Evolutionary conservation across 176 grass and related monocot genomes (phyloP), one percentile per base, ranked within the genome.

Genomic region (Rhipidocladum racemiflorum): DNA sequence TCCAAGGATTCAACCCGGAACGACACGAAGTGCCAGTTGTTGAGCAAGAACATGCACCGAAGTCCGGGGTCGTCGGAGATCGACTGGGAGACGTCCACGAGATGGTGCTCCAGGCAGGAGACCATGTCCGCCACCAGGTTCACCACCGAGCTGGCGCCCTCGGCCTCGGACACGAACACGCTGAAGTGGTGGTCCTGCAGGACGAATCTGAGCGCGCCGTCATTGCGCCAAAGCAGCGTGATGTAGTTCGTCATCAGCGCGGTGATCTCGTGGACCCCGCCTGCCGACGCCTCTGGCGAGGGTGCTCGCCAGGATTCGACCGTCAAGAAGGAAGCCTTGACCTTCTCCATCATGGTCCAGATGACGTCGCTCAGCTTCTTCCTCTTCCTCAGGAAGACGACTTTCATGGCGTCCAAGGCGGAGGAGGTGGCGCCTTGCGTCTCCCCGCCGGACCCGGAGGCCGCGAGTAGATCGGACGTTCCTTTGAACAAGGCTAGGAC

Each of bases 21-120:
- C 1, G 27, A 35, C 0, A 61, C 12, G 55, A 61, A 71, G 4
- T 24, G 27, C 25, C 12, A 72, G 3, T 82, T 82, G 53, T 82
- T 82, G 53, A 82, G 70, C 53, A 82, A 48, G 67, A 72, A 72
- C 15, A 72, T 35, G 67, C 32, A 72, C 27, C 79, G 11, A 11
- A 59, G 7, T 16, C 65, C 79, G 6, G 65, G 16, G 3, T 70
- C 65, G 9, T 57, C 65, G 0, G 36, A 20, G 34, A 81, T 70
- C 0, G 36, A 70, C 15, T 44, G 17, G 5, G 79, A 81, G 0
- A 36, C 0, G 7, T 70, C 10, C 78, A 21, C 65, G 8, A 81
- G 35, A 9, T 70, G 48, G 8, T 81, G 39, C 65, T 59, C 78
- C 23, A 56, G 28, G 49, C 13, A 29, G 20, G 65, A 44, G 65